Evolutionary conservation across 257 asterid species (phyloP), one percentile per base, ranked within the genome.

Genomic region (Capsicum baccatum): DNA sequence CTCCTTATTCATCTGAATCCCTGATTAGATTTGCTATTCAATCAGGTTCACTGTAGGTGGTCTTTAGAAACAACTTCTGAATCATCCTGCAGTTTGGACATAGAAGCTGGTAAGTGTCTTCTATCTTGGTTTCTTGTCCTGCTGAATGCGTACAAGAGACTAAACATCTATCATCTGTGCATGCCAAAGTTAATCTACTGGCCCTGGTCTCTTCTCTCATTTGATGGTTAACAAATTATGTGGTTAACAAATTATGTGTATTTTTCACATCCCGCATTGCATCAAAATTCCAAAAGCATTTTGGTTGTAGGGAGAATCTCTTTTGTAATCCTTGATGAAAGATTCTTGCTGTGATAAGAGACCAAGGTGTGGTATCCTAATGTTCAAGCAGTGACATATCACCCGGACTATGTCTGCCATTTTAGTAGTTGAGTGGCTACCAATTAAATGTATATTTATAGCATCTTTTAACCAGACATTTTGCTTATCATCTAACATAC

Each of bases 31-130:
- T 66, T 87, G 52, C 58, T 79, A 56, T 52, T 89, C 79, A 89
- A 82, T 74, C 96, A 96, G 99, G 91, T 91, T 83, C 99, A 96
- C 82, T 92, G 95, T 81, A 89, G 90, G 88, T 96, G 98, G 98
- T 86, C 85, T 14, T 47, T 93, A 26, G 91, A 90, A 91, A 91
- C 95, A 8, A 88, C 86, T 57, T 87, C 96, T 8, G 94, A 93
- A 68, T 91, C 94, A 85, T 92, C 88, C 0, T 94, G 97, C 91
- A 80, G 81, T 44, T 83, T 96, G 83, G 96, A 93, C 87, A 91
- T 94, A 85, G 89, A 88, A 87, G 97, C 91, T 84, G 99, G 99
- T 94, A 89, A 80, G 92, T 79, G 86, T 85, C 86, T 66, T 70
- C 73, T 37, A 37, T 11, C 19, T 14, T 79, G 54, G 42, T 50